Evolutionary conservation across 176 grass and related monocot species (phyloP).

Genomic region (Carex pumila): DNA sequence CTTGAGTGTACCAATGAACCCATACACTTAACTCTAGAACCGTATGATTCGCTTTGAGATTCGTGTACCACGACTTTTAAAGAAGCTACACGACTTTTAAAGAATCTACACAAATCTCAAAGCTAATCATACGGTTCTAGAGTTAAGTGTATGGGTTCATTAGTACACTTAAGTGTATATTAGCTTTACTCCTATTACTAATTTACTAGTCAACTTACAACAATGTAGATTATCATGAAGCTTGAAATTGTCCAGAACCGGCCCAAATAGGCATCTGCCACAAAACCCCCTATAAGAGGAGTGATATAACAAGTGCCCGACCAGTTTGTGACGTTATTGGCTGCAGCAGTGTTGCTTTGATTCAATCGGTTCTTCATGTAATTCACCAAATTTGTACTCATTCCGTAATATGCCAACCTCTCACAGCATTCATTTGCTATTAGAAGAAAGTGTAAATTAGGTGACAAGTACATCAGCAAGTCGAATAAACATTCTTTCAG

Average conservation of each 20-base stretch:
- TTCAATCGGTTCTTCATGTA: constrained; percentile 53
- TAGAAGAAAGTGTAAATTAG: not conserved
- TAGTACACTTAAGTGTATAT: no score
- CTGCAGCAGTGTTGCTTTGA: constrained; percentile 27
- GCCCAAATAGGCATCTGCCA: constrained; percentile 78
- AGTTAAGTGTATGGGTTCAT: no score
- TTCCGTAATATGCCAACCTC: constrained; percentile 73
- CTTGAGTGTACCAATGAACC: no score
- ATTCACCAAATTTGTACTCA: constrained; percentile 87
- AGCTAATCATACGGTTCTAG: no score
- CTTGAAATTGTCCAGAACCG: constrained; percentile 62
- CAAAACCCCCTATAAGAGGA: constrained; percentile 61
- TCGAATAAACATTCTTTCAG: not conserved
- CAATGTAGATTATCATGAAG: constrained; percentile 86
- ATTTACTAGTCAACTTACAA: constrained; percentile 29
- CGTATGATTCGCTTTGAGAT: no score
- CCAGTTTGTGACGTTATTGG: constrained; percentile 85
- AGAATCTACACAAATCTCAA: no score
- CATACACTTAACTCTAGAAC: no score
- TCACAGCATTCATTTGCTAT: constrained; percentile 85
- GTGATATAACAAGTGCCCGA: constrained; percentile 66
- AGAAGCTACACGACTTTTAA: no score
- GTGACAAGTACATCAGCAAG: not conserved
- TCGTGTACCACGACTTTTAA: no score
- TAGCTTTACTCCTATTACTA: no score